Evolutionary conservation across 306 rosid species (phyloP).

Genomic region (Parietaria judaica): DNA sequence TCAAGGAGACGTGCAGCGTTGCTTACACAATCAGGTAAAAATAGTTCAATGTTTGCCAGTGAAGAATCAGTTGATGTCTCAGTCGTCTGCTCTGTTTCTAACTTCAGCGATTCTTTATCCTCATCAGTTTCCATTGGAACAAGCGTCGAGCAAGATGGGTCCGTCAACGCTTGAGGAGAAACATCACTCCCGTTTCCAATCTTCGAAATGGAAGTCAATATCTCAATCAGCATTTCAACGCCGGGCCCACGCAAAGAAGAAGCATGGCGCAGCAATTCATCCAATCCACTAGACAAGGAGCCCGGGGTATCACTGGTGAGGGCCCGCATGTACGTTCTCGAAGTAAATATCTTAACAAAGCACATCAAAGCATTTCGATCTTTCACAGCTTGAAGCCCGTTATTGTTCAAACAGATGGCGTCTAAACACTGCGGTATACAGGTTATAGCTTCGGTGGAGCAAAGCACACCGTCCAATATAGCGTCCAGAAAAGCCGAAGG

Average conservation of each 20-base stretch:
- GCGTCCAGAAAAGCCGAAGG: constrained; percentile 92
- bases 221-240: constrained; percentile 91
- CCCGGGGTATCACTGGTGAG: constrained; percentile 77
- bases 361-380: constrained; percentile 84
- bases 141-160: constrained; percentile 48
- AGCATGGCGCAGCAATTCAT: constrained; percentile 97
- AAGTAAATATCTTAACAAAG: constrained; percentile 90
- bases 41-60: constrained; percentile 47
- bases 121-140: constrained; percentile 94
- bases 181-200: constrained; percentile 65
- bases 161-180: constrained; percentile 38
- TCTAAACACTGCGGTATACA: constrained; percentile 96
- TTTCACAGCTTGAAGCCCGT: constrained; percentile 81
- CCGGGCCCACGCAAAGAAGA: constrained; percentile 87
- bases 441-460: constrained; percentile 87
- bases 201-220: constrained; percentile 55
- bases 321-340: constrained; percentile 68
- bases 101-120: constrained; percentile 52
- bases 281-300: constrained; percentile 82
- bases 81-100: constrained; percentile 45
- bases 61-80: constrained; percentile 59
- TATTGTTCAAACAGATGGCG: constrained; percentile 81
- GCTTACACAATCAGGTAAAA: constrained; percentile 82
- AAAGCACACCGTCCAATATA: constrained; percentile 85
- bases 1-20: constrained; percentile 88